Conservation (phyloP, 129 eudicot species). For the Rutidosis leptorrhynchoides region DNA sequence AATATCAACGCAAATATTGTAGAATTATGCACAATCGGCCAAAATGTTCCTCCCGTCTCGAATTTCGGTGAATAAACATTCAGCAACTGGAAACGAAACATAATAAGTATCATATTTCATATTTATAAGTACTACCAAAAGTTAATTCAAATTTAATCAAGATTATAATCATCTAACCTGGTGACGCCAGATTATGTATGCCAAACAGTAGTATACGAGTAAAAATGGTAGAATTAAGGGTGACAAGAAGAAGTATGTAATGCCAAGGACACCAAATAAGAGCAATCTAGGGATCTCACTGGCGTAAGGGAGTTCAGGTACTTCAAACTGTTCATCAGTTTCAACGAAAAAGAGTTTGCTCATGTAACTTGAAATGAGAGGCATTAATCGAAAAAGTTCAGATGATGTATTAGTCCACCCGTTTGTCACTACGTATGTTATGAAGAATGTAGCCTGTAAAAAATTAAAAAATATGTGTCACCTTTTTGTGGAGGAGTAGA, state of each 20-base stretch:
- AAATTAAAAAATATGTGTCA: conserved; percentile 13
- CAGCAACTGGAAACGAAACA: conserved; percentile 57
- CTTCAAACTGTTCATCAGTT: conserved; percentile 52
- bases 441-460: conserved; percentile 79
- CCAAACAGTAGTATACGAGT: conserved; percentile 81
- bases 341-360: conserved; percentile 34
- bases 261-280: conserved; percentile 85
- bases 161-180: conserved; percentile 57
- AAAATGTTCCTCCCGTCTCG: conserved; percentile 82
- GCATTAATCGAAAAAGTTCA: conserved; percentile 53
- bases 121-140: not conserved
- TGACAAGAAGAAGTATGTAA: conserved; percentile 78
- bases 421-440: conserved; percentile 82
- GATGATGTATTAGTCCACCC: conserved; percentile 87
- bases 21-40: conserved; percentile 81
- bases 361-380: conserved; percentile 40
- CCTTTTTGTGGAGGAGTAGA: too few species aligned
- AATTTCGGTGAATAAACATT: conserved; percentile 75
- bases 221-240: conserved; percentile 85
- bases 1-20: conserved; percentile 65
- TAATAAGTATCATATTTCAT: not conserved
- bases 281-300: conserved; percentile 70
- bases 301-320: conserved; percentile 75
- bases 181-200: conserved; percentile 67
- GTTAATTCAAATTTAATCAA: not conserved